Conservation (phyloP, 2,329 filamentous ascomycete genomes). For the Penicillium sumatraense region DNA sequence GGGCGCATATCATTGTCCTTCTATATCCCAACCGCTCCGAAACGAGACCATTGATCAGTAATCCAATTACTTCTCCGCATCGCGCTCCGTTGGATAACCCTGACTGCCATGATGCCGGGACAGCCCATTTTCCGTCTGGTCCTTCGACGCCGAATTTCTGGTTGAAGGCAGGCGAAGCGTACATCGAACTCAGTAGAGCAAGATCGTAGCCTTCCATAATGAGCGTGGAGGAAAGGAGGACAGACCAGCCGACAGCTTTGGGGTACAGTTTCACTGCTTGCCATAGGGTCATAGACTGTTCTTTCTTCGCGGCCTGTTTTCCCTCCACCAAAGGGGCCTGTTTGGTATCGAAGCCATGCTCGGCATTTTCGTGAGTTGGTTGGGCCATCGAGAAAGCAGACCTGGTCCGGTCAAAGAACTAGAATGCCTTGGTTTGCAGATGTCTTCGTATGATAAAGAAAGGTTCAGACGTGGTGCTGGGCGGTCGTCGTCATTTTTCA, state of each 20-base stretch:
- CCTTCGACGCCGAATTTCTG: slow-evolving; percentile 33
- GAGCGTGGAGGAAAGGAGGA: slow-evolving; percentile 41
- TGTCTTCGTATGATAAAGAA: neutral
- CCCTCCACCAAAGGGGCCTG: slow-evolving; percentile 19
- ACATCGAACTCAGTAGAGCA: slow-evolving; percentile 40
- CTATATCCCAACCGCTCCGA: slow-evolving; percentile 36
- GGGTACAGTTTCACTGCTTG: slow-evolving; percentile 36
- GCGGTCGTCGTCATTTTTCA: neutral
- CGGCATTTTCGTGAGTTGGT: neutral
- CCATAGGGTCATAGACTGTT: slow-evolving; percentile 40
- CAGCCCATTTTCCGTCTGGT: slow-evolving; percentile 24
- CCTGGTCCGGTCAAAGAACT: neutral
- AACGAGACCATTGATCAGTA: slow-evolving; percentile 34
- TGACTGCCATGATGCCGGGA: slow-evolving; percentile 38
- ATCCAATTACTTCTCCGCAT: slow-evolving; percentile 31
- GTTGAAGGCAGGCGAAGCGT: slow-evolving; percentile 37
- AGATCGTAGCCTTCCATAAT: slow-evolving; percentile 50
- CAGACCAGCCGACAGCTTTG: slow-evolving; percentile 43
- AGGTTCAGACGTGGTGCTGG: neutral
- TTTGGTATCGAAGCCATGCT: slow-evolving; percentile 6
- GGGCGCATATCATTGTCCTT: slow-evolving; percentile 37
- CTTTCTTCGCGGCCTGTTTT: slow-evolving; percentile 37
- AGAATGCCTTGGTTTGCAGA: neutral
- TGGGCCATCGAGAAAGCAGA: neutral
- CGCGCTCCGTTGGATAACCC: slow-evolving; percentile 30